These are phyloP conservation scores for Eurotiales sp. DNA, from an alignment of 2,329 filamentous ascomycete genomes.

Conservation along the genomic window DNA sequence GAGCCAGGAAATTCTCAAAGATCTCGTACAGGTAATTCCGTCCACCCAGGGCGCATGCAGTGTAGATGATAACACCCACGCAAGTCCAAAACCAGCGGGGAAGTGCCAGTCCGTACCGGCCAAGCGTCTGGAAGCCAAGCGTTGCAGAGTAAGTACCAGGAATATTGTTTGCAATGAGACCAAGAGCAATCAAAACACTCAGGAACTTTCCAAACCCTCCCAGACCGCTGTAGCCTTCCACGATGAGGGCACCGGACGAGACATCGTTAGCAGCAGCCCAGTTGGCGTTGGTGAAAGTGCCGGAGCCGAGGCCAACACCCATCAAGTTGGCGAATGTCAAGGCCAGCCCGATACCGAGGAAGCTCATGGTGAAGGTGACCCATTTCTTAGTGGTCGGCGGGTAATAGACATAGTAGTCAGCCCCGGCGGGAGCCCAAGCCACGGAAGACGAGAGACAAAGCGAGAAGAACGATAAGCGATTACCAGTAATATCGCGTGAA, in stretches of 20 bases:
- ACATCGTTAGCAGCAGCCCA: conserved; percentile 34
- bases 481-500: conserved; percentile 28
- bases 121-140: conserved; percentile 43
- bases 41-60: conserved; percentile 43
- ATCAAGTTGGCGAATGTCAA: conserved; percentile 36
- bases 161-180: conserved; percentile 43
- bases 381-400: conserved; percentile 33
- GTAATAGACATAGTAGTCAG: conserved; percentile 46
- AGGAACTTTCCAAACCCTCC: conserved; percentile 44
- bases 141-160: conserved; percentile 45
- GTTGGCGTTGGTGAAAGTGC: conserved; percentile 20
- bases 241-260: conserved; percentile 22
- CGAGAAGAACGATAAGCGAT: conserved; percentile 35
- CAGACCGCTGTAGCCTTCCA: conserved; percentile 19
- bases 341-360: conserved; percentile 31
- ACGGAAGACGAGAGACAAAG: conserved; percentile 34
- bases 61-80: conserved; percentile 38
- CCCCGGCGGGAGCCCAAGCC: conserved; percentile 32
- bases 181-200: conserved; percentile 40
- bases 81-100: conserved; percentile 44
- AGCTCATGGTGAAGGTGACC: conserved; percentile 37
- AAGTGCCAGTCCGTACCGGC: conserved; percentile 33
- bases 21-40: conserved; percentile 42
- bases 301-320: conserved; percentile 41
- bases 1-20: conserved; percentile 43